Percentiles rank a stretch among this genome's conserved stretches.
Evolutionary conservation across 768 basidiomycete genomes (phyloP).

Genomic region (Pluteus cervinus): DNA sequence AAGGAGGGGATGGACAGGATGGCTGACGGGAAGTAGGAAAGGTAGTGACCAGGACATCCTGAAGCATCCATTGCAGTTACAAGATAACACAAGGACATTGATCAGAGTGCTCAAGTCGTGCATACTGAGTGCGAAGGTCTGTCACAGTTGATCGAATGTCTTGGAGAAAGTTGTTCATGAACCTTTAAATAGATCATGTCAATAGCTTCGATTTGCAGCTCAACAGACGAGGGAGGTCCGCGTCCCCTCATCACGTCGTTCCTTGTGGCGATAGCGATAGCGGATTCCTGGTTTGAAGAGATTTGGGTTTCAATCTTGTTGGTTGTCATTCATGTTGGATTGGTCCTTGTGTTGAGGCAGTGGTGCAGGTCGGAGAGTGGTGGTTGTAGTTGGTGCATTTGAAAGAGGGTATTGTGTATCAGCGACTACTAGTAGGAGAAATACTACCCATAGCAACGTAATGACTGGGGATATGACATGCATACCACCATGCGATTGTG

Average conservation of each 20-base stretch:
- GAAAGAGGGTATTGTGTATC: no score
- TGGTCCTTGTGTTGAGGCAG: not conserved
- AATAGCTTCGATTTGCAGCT: constrained; percentile 1
- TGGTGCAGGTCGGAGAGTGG: no score
- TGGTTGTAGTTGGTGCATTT: no score
- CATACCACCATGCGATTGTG: no score
- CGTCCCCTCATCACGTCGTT: not conserved
- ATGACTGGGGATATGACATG: no score
- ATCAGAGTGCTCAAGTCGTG: constrained; percentile 19
- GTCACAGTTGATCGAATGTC: not conserved
- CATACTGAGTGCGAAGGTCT: constrained; percentile 21
- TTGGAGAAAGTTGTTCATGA: not conserved
- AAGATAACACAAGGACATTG: constrained; percentile 7
- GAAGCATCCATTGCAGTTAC: not conserved
- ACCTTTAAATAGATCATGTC: not conserved
- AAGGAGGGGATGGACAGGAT: constrained; percentile 6
- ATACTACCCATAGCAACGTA: no score
- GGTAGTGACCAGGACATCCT: not conserved
- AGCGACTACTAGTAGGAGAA: no score
- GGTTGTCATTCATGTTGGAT: not conserved
- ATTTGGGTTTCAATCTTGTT: constrained; percentile 4
- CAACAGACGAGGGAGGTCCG: not conserved
- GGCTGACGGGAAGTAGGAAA: not conserved
- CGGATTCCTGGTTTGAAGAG: constrained; percentile 5
- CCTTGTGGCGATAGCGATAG: constrained; percentile 3